Base-by-base conservation (phyloP, 2,329 filamentous ascomycete genomes). In the Myriangium duriaei region DNA sequence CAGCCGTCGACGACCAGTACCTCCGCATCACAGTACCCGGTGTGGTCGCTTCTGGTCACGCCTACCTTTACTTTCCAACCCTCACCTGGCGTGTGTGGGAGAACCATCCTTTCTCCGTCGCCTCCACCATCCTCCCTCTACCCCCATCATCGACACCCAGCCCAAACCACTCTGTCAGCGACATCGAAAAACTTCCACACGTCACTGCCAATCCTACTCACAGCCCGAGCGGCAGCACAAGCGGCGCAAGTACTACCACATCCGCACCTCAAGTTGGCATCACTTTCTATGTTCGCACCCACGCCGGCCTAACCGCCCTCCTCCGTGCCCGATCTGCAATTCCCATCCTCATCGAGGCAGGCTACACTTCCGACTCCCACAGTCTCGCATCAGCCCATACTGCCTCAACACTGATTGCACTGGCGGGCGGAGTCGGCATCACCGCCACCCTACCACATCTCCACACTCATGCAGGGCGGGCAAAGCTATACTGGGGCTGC, bases 51-150 rank as follows among this genome's bases (percentile, higher is more conserved):
- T 58, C 56, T 2, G 48, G 55, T 2, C 60, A 67, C 34, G 61
- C 54, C 0, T 72, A 69, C 40, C 51, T 62, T 0, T 70, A 69
- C 47, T 71, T 74, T 45, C 68, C 69, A 0, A 63, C 60, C 0
- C 46, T 70, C 1, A 59, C 45, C 4, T 49, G 47, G 44, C 42
- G 47, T 1, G 34, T 49, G 2, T 73, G 69, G 68, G 68, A 72
- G 47, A 72, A 68, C 32, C 71, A 74, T 46, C 69, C 69, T 0
- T 73, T 74, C 46, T 69, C 65, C 1, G 47, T 68, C 16, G 42
- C 58, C 11, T 30, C 36, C 12, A 26, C 21, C 7, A 7, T 26
- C 21, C 7, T n/a, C n/a, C 7, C 7, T 26, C 21, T 26, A 26
- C 7, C 21, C 7, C 7, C 21, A 7, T 7, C 21, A n/a, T 7